Evolutionary conservation across 257 asterid species (phyloP).

Genomic region (Linderniella brevidens): DNA sequence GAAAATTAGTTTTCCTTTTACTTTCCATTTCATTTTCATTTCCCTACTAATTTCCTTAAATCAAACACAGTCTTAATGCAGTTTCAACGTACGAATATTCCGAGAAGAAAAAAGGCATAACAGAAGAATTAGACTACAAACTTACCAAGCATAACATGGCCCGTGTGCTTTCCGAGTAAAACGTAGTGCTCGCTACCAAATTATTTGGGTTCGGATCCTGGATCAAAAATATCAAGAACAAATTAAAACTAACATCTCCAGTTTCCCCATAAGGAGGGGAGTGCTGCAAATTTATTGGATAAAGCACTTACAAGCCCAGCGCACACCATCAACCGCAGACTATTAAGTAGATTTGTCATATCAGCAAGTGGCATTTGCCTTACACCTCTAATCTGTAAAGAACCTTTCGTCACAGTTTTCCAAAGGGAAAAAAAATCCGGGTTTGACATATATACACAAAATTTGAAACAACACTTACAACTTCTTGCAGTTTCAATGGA

Average conservation of each 20-base stretch:
- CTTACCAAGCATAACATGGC: conserved; percentile 80
- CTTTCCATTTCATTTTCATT: too few relatives aligned
- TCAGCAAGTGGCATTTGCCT: conserved; percentile 49
- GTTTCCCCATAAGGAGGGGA: conserved; percentile 5
- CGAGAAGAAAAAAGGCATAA: background rate
- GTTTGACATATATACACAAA: background rate
- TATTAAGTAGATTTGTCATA: conserved; percentile 46
- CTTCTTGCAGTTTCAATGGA: conserved; percentile 75
- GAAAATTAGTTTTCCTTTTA: too few relatives aligned
- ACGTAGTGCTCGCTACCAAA: conserved; percentile 61
- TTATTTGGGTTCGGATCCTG: conserved; percentile 79
- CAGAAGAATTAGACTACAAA: conserved; percentile 2
- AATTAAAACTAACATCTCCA: background rate
- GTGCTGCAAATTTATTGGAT: conserved; percentile 2
- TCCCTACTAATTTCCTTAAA: too few relatives aligned
- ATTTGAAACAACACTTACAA: conserved; percentile 23
- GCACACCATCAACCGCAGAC: conserved; percentile 33
- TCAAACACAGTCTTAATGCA: background rate
- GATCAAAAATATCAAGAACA: conserved; percentile 9
- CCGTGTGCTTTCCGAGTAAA: conserved; percentile 55
- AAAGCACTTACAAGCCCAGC: conserved; percentile 60
- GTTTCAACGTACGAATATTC: background rate
- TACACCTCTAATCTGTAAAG: conserved; percentile 62
- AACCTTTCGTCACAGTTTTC: background rate
- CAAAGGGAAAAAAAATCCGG: too few relatives aligned